phyloP scores from a whole-genome alignment of 768 basidiomycete genomes.

The Russula vinacea region DNA sequence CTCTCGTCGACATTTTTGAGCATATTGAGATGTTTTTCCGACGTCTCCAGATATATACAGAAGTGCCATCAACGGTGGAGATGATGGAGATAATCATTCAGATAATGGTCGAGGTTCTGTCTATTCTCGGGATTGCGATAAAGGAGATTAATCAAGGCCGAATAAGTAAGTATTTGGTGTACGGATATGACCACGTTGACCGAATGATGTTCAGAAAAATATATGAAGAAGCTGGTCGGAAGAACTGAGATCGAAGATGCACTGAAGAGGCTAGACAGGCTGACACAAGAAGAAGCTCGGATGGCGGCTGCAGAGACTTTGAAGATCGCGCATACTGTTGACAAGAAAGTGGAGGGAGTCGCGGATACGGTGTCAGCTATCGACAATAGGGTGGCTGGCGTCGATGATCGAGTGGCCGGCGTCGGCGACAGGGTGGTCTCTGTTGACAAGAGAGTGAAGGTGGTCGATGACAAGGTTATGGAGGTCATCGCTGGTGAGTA shows the following conservation, averaged over 20 bases:
- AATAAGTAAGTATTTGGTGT: background rate
- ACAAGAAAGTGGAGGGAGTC: background rate
- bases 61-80: background rate
- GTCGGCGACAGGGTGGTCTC: no score
- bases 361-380: no score
- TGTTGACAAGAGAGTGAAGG: no score
- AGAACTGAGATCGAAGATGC: background rate
- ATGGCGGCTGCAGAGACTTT: background rate
- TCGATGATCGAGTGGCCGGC: no score
- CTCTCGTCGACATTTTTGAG: background rate
- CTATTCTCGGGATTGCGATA: background rate
- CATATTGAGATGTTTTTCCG: background rate
- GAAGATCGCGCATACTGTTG: background rate
- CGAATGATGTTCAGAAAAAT: background rate
- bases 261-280: background rate
- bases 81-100: background rate
- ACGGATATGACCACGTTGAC: background rate
- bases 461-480: no score
- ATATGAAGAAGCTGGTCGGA: background rate
- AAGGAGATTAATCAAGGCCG: background rate
- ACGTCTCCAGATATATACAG: background rate
- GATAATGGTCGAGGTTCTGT: background rate
- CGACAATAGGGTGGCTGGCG: no score
- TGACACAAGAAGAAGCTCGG: background rate
- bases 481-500: no score